These are phyloP conservation scores for Pseudopithomyces maydicus DNA, from an alignment of 2,329 filamentous ascomycete genomes.

Conservation along the genomic window DNA sequence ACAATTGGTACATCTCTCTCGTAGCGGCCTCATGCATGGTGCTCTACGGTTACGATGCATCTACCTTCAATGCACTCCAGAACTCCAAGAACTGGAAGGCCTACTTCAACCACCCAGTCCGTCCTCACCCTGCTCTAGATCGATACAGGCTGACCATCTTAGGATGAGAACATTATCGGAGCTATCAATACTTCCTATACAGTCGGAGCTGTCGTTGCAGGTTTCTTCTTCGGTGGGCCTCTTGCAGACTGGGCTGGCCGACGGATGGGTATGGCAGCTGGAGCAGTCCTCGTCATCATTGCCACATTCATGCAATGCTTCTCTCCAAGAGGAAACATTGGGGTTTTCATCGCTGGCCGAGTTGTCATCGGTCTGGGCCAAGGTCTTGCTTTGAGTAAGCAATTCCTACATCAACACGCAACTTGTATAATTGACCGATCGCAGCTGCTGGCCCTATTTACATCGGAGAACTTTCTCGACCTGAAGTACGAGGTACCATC, in stretches of 20 bases:
- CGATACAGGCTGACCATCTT: not conserved
- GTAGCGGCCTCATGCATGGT: conserved; percentile 77
- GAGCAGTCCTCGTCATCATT: conserved; percentile 68
- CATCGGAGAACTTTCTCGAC: conserved; percentile 69
- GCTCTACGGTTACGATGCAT: conserved; percentile 75
- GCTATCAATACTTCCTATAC: conserved; percentile 72
- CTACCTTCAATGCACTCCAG: conserved; percentile 74
- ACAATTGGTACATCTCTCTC: conserved; percentile 68
- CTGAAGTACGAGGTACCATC: conserved; percentile 68
- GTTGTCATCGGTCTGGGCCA: conserved; percentile 73
- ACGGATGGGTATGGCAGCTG: conserved; percentile 67
- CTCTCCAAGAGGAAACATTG: conserved; percentile 61
- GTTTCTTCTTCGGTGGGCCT: conserved; percentile 72
- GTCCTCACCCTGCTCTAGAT: not conserved
- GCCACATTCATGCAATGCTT: conserved; percentile 73
- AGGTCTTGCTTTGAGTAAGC: conserved; percentile 66
- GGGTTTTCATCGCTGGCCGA: conserved; percentile 70
- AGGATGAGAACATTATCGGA: conserved; percentile 54
- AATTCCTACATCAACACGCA: not conserved
- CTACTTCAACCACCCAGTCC: conserved; percentile 61
- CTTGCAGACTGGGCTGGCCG: conserved; percentile 66
- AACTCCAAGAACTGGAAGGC: conserved; percentile 69
- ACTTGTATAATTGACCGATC: conserved; percentile 5
- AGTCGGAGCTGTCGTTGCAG: conserved; percentile 71
- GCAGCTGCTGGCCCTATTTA: conserved; percentile 70